Evolutionary conservation across 176 grass and related monocot species (phyloP).

Genomic region (Musa acuminata): DNA sequence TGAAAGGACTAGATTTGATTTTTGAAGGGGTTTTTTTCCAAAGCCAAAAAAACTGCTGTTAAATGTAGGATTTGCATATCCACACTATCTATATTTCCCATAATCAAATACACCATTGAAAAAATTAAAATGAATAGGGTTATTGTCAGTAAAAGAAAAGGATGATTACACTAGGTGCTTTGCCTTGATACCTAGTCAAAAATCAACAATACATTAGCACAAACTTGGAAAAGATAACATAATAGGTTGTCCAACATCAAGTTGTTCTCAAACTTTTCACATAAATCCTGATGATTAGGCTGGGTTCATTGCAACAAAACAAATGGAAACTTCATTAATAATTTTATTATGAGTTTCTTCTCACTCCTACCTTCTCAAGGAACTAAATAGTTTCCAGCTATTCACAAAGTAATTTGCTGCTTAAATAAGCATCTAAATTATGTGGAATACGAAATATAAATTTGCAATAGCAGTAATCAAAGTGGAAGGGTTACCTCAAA

Average conservation of each 20-base stretch:
- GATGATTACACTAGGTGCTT: no score
- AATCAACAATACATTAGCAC: neutral
- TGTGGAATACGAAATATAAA: neutral
- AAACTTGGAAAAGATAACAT: neutral
- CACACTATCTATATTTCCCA: neutral
- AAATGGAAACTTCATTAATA: neutral
- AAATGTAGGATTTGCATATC: neutral
- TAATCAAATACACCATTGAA: neutral
- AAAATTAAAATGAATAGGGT: neutral
- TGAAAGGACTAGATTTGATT: neutral
- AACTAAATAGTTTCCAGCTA: neutral
- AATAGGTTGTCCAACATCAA: neutral
- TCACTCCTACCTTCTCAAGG: neutral
- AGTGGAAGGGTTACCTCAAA: constrained; percentile 41
- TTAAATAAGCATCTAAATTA: neutral
- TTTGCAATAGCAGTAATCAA: constrained; percentile 2
- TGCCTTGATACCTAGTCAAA: neutral
- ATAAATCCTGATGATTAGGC: neutral
- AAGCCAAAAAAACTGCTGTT: neutral
- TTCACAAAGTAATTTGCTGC: neutral
- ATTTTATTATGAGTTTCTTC: neutral
- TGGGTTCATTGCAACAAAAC: neutral
- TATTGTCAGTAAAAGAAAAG: neutral
- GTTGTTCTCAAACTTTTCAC: neutral
- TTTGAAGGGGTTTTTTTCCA: neutral